Conservation (phyloP, 2,329 filamentous ascomycete species). For the Diaporthe destruens region DNA sequence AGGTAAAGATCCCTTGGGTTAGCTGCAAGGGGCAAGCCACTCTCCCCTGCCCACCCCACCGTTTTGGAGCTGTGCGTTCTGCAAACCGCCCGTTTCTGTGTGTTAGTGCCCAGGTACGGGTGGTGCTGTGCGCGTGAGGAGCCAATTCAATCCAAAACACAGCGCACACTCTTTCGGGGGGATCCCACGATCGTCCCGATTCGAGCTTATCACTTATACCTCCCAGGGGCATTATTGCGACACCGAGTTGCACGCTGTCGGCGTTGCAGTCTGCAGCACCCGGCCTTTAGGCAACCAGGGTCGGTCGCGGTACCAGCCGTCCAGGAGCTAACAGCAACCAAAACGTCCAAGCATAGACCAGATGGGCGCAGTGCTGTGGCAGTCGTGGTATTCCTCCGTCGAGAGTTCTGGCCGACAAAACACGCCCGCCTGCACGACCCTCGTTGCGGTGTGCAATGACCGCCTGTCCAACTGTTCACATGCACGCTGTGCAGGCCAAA, state of each 20-base stretch:
- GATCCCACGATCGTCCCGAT: conserved; percentile 9
- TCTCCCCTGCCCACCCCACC: conserved; percentile 21
- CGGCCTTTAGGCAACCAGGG: not conserved
- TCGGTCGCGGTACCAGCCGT: not conserved
- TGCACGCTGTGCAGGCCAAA: not conserved
- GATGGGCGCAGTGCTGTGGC: not conserved
- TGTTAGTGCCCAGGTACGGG: conserved; percentile 16
- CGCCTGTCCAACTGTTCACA: conserved; percentile 5
- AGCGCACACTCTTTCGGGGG: not conserved
- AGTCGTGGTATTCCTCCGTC: not conserved
- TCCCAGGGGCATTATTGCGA: conserved; percentile 25
- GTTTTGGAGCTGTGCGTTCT: conserved; percentile 17
- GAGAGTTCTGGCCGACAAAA: not conserved
- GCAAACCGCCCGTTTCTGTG: not conserved
- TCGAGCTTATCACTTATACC: conserved; percentile 31
- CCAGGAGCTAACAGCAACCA: conserved; percentile 9
- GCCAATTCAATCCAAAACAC: conserved; percentile 5
- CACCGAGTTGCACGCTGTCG: conserved; percentile 17
- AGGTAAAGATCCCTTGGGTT: conserved; percentile 34
- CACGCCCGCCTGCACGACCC: not conserved
- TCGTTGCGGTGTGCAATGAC: conserved; percentile 1
- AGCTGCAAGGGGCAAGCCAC: conserved; percentile 34
- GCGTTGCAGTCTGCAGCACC: conserved; percentile 16
- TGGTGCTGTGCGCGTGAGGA: not conserved
- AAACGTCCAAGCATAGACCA: conserved; percentile 13